Evolutionary conservation across 75 land plant genomes (phyloP), one percentile per base, ranked within the genome.

Genomic region (Cryptomeria japonica): DNA sequence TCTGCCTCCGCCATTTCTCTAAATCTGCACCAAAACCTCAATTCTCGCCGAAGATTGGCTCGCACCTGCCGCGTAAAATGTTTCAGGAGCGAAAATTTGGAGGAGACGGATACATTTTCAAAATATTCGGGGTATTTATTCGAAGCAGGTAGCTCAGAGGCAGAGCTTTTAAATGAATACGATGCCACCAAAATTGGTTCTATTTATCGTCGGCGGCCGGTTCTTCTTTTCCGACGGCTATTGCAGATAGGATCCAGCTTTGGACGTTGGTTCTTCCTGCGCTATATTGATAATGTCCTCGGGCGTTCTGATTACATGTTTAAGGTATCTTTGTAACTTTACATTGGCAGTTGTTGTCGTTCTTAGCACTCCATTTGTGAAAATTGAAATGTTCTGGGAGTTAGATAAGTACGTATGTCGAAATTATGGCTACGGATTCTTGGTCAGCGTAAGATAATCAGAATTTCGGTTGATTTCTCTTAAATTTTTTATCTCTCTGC

Each of bases 121-220:
- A 89, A 92, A 88, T 92, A 94, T 89, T 98, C 99, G 15, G 96
- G 99, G 2, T 97, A 98, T 84, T 88, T 98, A 41, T 96, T 98
- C 80, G 88, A 94, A 46, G 90, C 90, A 12, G 89, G 90, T 19
- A 84, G 83, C 0, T 89, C 92, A 72, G 98, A 95, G 87, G 93
- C 94, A 13, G 99, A 94, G 22, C 84, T 88, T 28, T 75, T 97
- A 47, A 84, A 86, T 15, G 93, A 92, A 83, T 98, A 98, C 91
- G 91, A 94, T 84, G 47, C 90, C 13, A 4, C 53, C 38, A 92
- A 87, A 68, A 92, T 98, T 70, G 90, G 89, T 15, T 41, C 85
- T 0, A 86, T 97, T 41, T 98, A 92, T 86, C 87, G 88, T 44
- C 84, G 87, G 83, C 91, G 92, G 68, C 99, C 97, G 1, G 64